Evolutionary conservation across 352 stramenopile species (phyloP).

Genomic region (Globisporangium viniferum): DNA sequence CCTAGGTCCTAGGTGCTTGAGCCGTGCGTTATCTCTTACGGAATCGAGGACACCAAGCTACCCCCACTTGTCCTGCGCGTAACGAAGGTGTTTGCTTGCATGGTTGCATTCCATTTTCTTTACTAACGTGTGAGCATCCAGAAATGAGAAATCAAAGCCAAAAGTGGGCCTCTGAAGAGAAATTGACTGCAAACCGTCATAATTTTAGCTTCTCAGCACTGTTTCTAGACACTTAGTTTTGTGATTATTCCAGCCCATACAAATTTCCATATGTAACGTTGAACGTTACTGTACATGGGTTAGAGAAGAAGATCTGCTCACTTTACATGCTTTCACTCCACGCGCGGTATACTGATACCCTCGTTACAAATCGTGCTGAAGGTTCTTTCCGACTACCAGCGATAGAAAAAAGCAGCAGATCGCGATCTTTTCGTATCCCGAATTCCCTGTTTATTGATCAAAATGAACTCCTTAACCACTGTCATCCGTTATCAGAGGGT

Average conservation of each 20-base stretch:
- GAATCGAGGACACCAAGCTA: neutral
- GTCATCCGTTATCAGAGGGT: neutral
- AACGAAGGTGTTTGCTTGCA: neutral
- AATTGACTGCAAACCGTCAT: neutral
- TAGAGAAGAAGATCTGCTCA: conserved; percentile 2
- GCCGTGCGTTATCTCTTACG: neutral
- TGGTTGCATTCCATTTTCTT: neutral
- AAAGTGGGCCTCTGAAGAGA: neutral
- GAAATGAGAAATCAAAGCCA: neutral
- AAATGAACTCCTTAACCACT: neutral
- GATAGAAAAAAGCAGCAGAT: neutral
- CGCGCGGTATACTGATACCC: neutral
- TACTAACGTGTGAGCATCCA: neutral
- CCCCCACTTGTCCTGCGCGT: neutral
- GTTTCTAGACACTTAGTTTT: neutral
- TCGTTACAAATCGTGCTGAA: neutral
- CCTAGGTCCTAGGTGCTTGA: neutral
- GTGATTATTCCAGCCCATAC: neutral
- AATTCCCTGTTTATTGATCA: neutral
- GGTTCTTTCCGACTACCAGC: neutral
- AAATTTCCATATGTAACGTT: neutral
- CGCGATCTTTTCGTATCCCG: neutral
- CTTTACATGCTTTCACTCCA: neutral
- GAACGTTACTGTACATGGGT: neutral
- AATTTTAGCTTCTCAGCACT: neutral